Evolutionary conservation across 2,329 filamentous ascomycete species (phyloP).

Genomic region (Ophiocordyceps camponoti-saundersi): DNA sequence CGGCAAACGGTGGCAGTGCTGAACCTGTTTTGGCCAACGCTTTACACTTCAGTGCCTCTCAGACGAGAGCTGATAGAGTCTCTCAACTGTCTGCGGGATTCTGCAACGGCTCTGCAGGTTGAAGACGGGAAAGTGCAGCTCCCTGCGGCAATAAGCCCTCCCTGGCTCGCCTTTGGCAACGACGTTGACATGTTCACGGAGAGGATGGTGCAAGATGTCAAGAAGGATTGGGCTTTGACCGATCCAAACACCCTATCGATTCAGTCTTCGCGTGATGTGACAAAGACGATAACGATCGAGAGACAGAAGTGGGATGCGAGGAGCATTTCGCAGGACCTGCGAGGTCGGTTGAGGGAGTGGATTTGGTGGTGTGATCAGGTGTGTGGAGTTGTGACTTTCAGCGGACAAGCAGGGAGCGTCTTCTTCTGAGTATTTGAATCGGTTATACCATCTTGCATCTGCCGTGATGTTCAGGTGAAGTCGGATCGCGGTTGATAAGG

Average conservation of each 20-base stretch:
- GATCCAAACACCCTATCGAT: constrained; percentile 17
- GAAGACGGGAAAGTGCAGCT: constrained; percentile 6
- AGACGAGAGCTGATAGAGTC: constrained; percentile 1
- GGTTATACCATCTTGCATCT: background rate
- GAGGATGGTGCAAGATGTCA: constrained; percentile 26
- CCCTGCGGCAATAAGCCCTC: constrained; percentile 4
- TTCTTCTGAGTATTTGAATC: constrained; percentile 8
- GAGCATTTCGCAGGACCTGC: constrained; percentile 14
- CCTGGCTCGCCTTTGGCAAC: constrained; percentile 5
- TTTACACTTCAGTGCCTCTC: constrained; percentile 5
- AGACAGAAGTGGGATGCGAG: constrained; percentile 14
- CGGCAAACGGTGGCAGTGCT: constrained; percentile 10
- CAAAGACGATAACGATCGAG: constrained; percentile 11
- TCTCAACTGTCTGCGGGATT: constrained; percentile 5
- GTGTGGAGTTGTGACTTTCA: background rate
- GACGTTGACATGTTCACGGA: constrained; percentile 22
- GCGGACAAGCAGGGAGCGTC: constrained; percentile 3
- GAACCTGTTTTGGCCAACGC: constrained; percentile 14
- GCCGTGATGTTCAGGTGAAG: too few relatives aligned
- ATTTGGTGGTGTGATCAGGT: constrained; percentile 13
- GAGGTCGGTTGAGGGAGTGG: constrained; percentile 15
- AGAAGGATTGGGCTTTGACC: constrained; percentile 22
- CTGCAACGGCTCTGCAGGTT: constrained; percentile 7
- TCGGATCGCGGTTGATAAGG: too few relatives aligned
- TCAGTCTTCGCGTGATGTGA: constrained; percentile 16